A percentile compares a stretch with the other conserved stretches of the same genome.
Conservation (phyloP, 176 grass and related monocot species). For the Hordeum vulgare region DNA sequence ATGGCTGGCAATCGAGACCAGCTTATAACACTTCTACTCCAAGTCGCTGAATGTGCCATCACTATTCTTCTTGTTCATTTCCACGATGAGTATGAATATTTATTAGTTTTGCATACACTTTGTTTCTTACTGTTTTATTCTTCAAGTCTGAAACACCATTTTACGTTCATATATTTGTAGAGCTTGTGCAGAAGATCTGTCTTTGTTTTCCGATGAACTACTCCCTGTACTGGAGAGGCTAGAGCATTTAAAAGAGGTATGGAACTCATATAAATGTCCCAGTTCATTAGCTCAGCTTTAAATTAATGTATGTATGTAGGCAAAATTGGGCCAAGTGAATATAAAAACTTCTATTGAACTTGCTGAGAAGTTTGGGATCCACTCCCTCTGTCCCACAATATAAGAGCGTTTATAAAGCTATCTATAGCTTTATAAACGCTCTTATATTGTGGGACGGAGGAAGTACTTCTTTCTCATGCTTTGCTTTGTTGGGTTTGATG, state of each 20-base stretch:
- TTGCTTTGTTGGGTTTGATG: not conserved
- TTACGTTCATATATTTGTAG: slow-evolving; percentile 30
- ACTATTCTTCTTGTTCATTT: slow-evolving; percentile 80
- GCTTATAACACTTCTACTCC: slow-evolving; percentile 71
- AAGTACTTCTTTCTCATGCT: not conserved
- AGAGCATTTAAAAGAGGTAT: slow-evolving; percentile 91
- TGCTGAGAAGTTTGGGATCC: not conserved
- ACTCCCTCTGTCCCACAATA: no score
- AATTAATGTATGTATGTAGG: not conserved
- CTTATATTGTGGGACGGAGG: no score
- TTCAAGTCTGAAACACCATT: not conserved
- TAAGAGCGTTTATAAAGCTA: no score
- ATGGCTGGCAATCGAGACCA: slow-evolving; percentile 81
- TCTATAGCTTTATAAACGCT: no score
- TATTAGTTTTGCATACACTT: slow-evolving; percentile 9
- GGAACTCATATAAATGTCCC: not conserved
- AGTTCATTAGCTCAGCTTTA: not conserved
- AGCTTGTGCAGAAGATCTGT: slow-evolving; percentile 41
- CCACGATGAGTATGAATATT: slow-evolving; percentile 69
- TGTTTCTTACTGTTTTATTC: not conserved
- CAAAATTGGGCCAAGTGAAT: not conserved
- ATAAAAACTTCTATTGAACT: not conserved
- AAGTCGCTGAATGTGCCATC: slow-evolving; percentile 62
- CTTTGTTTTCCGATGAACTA: slow-evolving; percentile 58
- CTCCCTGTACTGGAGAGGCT: slow-evolving; percentile 73